phyloP scores from a whole-genome alignment of 345 rosid genomes.

The Populus pruinosa region DNA sequence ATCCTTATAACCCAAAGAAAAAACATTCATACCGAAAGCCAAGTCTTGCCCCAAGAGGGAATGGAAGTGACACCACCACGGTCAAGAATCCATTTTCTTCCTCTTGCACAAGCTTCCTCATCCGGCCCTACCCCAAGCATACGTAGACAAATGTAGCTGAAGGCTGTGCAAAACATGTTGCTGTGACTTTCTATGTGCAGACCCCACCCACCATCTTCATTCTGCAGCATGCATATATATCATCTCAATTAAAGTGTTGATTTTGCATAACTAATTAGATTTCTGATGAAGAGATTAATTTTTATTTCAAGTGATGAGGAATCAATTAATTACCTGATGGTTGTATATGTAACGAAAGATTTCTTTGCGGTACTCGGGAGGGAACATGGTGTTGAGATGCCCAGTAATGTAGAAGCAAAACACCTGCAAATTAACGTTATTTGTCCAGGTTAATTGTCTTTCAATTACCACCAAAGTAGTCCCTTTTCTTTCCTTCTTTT shows the following conservation, averaged over 20 bases:
- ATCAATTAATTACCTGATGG: conserved; percentile 11
- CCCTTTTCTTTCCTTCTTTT: too few species aligned
- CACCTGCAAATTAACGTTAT: neutral
- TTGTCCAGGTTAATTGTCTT: neutral
- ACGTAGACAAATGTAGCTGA: conserved; percentile 18
- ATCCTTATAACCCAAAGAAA: neutral
- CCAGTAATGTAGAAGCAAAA: conserved; percentile 16
- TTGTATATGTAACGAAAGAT: conserved; percentile 18
- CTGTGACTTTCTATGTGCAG: conserved; percentile 21
- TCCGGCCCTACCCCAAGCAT: conserved; percentile 10
- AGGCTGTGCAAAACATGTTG: conserved; percentile 13
- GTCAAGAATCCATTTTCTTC: conserved; percentile 17
- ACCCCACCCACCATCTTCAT: conserved; percentile 31
- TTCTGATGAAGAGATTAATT: too few species aligned
- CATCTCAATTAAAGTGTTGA: too few species aligned
- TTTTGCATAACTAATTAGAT: too few species aligned
- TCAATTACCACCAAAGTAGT: neutral
- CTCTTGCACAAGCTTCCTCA: conserved; percentile 17
- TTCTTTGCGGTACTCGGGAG: conserved; percentile 16
- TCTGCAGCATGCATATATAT: neutral
- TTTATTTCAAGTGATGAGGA: too few species aligned
- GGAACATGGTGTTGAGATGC: conserved; percentile 14
- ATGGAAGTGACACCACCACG: conserved; percentile 17
- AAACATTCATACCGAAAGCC: conserved; percentile 11
- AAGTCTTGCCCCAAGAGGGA: conserved; percentile 25